phyloP scores from a whole-genome alignment of 75 land plant genomes.

The Selaginella moellendorffii region DNA sequence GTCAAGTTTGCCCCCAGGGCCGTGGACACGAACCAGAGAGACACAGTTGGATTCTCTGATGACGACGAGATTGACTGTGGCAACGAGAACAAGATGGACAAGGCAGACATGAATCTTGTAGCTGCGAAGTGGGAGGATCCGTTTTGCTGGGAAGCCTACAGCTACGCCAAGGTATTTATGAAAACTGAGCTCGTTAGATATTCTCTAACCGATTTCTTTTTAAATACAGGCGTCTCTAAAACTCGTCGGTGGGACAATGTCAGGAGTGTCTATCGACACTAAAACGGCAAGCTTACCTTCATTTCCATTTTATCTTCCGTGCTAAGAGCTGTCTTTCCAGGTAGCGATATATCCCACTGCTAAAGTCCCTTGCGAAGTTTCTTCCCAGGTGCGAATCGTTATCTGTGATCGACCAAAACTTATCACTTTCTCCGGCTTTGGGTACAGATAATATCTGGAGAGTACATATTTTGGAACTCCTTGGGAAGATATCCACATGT shows the following conservation, averaged over 20 bases:
- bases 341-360: conserved; percentile 72
- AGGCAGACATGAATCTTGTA: conserved; percentile 31
- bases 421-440: conserved; percentile 4
- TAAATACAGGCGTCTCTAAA: conserved; percentile 91
- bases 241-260: conserved; percentile 66
- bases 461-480: conserved; percentile 92
- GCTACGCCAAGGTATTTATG: conserved; percentile 84
- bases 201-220: too few species aligned
- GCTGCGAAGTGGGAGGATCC: conserved; percentile 87
- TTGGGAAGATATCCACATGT: conserved; percentile 76
- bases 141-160: conserved; percentile 93
- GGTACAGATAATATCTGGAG: conserved; percentile 59
- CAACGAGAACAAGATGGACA: conserved; percentile 54
- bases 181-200: too few species aligned
- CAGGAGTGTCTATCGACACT: conserved; percentile 74
- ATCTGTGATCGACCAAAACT: neutral
- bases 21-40: neutral
- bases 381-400: conserved; percentile 40
- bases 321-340: conserved; percentile 22
- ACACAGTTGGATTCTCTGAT: neutral
- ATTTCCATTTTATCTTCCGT: too few species aligned
- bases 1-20: conserved; percentile 52
- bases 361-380: conserved; percentile 67
- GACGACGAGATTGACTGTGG: conserved; percentile 77
- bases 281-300: conserved; percentile 36